Evolutionary conservation across 345 rosid genomes (phyloP).

Genomic region (Carallia pectinifolia): DNA sequence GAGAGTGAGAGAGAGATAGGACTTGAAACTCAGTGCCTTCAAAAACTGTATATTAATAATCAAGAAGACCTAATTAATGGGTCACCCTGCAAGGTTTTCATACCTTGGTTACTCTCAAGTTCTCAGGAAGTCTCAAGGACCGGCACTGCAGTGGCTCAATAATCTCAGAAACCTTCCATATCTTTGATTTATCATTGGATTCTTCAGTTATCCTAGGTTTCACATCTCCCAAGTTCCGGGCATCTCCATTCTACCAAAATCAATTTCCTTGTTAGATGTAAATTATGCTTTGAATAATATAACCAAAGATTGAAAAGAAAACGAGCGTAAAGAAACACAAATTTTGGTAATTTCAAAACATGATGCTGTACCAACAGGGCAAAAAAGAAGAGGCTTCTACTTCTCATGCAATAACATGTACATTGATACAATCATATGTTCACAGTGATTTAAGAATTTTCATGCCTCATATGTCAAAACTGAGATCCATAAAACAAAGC

Average conservation of each 20-base stretch:
- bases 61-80: no score
- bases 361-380: no score
- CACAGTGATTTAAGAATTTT: neutral
- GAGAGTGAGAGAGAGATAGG: no score
- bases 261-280: neutral
- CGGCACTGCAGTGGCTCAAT: conserved; percentile 31
- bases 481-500: neutral
- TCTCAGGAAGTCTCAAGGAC: conserved; percentile 29
- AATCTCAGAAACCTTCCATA: conserved; percentile 30
- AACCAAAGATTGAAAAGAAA: no score
- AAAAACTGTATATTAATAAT: no score
- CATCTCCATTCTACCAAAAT: conserved; percentile 36
- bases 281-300: neutral
- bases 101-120: conserved; percentile 26
- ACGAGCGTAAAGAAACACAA: no score
- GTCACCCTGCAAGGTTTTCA: neutral
- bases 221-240: conserved; percentile 20
- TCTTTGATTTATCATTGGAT: conserved; percentile 16
- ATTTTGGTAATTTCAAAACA: no score
- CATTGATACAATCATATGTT: no score
- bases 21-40: no score
- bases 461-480: conserved; percentile 2
- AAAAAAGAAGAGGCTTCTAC: no score
- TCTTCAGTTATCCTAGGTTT: conserved; percentile 29
- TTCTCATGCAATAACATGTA: no score